Conservation (phyloP, 2,329 filamentous ascomycete genomes). For the Claviceps sp. region DNA sequence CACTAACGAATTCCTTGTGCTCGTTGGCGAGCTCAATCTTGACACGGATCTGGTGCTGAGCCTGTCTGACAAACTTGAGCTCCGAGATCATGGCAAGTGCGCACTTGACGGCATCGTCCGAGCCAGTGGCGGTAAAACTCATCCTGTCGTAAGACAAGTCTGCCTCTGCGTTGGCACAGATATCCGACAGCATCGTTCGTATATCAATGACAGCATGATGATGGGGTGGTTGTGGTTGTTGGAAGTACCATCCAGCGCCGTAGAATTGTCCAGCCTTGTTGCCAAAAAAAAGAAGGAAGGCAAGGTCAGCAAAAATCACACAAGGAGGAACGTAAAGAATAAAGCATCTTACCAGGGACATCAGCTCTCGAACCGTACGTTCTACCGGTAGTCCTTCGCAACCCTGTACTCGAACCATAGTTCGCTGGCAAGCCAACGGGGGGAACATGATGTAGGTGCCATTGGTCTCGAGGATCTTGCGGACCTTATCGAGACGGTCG, state of each 20-base stretch:
- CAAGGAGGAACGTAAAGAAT: too few species aligned
- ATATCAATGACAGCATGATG: slow-evolving; percentile 58
- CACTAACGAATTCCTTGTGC: slow-evolving; percentile 98
- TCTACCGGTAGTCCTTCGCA: slow-evolving; percentile 89
- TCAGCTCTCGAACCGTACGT: slow-evolving; percentile 86
- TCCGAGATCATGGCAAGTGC: slow-evolving; percentile 91
- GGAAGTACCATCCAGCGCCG: slow-evolving; percentile 90
- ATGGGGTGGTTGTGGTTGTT: slow-evolving; percentile 55
- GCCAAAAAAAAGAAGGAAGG: not conserved
- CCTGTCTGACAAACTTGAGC: slow-evolving; percentile 74
- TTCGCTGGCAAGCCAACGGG: slow-evolving; percentile 71
- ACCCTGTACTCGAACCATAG: slow-evolving; percentile 78
- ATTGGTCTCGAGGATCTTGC: slow-evolving; percentile 94
- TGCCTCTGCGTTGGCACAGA: slow-evolving; percentile 90
- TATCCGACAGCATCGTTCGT: slow-evolving; percentile 82
- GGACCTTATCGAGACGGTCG: slow-evolving; percentile 85
- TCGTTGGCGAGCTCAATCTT: slow-evolving; percentile 98
- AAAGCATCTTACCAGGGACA: slow-evolving; percentile 60
- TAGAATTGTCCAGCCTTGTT: slow-evolving; percentile 87
- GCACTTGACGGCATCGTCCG: slow-evolving; percentile 89
- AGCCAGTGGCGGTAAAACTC: slow-evolving; percentile 87
- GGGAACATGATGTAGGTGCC: slow-evolving; percentile 92
- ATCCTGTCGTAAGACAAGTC: slow-evolving; percentile 91
- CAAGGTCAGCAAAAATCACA: not conserved
- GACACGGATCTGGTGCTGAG: slow-evolving; percentile 85